phyloP scores from a whole-genome alignment of 495 filamentous ascomycete genomes.

The Penicillium paradoxum region DNA sequence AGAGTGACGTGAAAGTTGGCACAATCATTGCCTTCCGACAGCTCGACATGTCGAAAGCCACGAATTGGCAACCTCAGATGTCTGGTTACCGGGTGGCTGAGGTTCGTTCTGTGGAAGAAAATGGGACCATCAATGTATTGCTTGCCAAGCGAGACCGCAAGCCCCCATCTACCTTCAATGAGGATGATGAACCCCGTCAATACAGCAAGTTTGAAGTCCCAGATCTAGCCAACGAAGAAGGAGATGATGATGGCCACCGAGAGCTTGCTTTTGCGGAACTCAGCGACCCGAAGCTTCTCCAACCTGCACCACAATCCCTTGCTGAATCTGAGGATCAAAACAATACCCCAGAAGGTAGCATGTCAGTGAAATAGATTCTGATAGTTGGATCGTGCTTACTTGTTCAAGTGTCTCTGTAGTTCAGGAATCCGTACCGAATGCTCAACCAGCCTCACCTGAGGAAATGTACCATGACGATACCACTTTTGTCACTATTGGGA shows the following conservation, averaged over 20 bases:
- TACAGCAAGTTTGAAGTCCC: conserved; percentile 67
- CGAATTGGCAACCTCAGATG: conserved; percentile 73
- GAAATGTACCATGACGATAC: conserved; percentile 28
- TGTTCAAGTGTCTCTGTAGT: conserved; percentile 32
- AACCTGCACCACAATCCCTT: conserved; percentile 19
- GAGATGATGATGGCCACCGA: conserved; percentile 50
- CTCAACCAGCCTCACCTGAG: background rate
- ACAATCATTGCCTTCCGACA: conserved; percentile 79
- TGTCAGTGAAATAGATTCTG: conserved; percentile 41
- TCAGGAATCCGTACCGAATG: conserved; percentile 22
- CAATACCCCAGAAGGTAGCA: conserved; percentile 30
- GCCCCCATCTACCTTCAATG: conserved; percentile 39
- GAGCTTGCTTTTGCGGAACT: conserved; percentile 52
- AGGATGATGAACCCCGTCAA: conserved; percentile 53
- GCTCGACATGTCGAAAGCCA: conserved; percentile 64
- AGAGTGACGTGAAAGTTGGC: conserved; percentile 51
- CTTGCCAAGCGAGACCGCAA: conserved; percentile 66
- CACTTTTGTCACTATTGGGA: conserved; percentile 18
- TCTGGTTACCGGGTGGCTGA: conserved; percentile 62
- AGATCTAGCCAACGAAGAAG: conserved; percentile 48
- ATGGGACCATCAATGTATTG: conserved; percentile 50
- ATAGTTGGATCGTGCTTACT: conserved; percentile 31
- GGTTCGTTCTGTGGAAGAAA: conserved; percentile 48
- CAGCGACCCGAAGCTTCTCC: conserved; percentile 58
- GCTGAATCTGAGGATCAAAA: conserved; percentile 11